These are phyloP conservation scores for Yamadazyma songkhlaensis DNA, from an alignment of 1,139 yeast genomes.

Conservation along the genomic window DNA sequence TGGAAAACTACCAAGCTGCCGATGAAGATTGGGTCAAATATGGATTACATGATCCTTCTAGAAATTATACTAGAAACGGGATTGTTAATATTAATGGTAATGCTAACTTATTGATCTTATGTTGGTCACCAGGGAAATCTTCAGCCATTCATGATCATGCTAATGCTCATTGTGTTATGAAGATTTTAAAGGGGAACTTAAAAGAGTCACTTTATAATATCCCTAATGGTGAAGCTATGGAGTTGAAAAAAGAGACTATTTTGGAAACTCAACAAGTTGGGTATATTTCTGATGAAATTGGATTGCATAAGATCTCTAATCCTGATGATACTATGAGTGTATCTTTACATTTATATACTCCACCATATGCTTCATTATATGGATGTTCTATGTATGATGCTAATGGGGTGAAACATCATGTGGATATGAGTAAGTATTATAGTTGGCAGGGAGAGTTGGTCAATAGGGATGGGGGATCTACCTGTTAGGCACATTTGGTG, in stretches of 20 bases:
- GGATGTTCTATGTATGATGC: conserved; percentile 66
- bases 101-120: conserved; percentile 65
- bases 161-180: conserved; percentile 69
- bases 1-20: conserved; percentile 49
- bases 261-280: conserved; percentile 52
- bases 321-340: conserved; percentile 52
- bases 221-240: conserved; percentile 33
- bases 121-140: conserved; percentile 70
- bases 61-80: conserved; percentile 61
- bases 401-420: conserved; percentile 47
- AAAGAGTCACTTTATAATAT: conserved; percentile 57
- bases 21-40: conserved; percentile 58
- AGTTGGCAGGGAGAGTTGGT: conserved; percentile 57
- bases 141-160: conserved; percentile 78
- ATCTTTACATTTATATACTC: conserved; percentile 71
- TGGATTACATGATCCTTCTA: conserved; percentile 53
- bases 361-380: conserved; percentile 69
- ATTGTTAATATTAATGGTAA: conserved; percentile 64
- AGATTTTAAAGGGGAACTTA: conserved; percentile 59
- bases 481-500: too few relatives aligned
- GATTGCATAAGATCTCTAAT: conserved; percentile 65
- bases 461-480: conserved; percentile 25
- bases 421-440: conserved; percentile 59
- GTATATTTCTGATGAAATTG: conserved; percentile 65
- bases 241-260: conserved; percentile 29